phyloP scores from a whole-genome alignment of 306 rosid genomes.

The Cicer yamashitae region DNA sequence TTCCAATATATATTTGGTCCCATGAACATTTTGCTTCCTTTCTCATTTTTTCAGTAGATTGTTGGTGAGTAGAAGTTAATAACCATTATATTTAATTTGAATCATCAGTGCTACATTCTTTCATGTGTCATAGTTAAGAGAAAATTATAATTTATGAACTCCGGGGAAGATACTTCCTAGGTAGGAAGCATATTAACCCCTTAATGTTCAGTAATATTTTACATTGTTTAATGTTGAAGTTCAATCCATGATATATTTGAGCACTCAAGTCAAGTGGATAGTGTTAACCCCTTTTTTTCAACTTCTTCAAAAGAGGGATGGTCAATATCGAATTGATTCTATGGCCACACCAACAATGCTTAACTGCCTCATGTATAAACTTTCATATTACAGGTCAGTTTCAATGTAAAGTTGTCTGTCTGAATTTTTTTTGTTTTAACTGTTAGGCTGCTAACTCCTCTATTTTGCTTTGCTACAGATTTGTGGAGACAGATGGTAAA shows the following conservation, averaged over 20 bases:
- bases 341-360: slow-evolving; percentile 97
- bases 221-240: slow-evolving; percentile 8
- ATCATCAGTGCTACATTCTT: slow-evolving; percentile 29
- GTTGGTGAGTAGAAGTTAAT: background rate
- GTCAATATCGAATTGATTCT: slow-evolving; percentile 94
- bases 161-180: slow-evolving; percentile 12
- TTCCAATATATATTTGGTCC: background rate
- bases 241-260: background rate
- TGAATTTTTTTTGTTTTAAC: slow-evolving; percentile 9
- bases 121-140: slow-evolving; percentile 19
- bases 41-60: slow-evolving; percentile 7
- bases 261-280: background rate
- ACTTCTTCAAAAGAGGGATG: slow-evolving; percentile 79
- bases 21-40: slow-evolving; percentile 11
- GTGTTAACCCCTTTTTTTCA: slow-evolving; percentile 31
- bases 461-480: slow-evolving; percentile 59
- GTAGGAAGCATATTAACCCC: too few species aligned
- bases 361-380: slow-evolving; percentile 95
- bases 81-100: background rate
- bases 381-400: slow-evolving; percentile 91
- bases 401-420: slow-evolving; percentile 39
- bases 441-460: slow-evolving; percentile 23
- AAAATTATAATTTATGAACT: slow-evolving; percentile 28
- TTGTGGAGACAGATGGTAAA: slow-evolving; percentile 98
- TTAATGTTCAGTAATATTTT: background rate